A percentile compares a stretch with the other conserved stretches of the same genome.
Conservation (phyloP, 129 eudicot genomes). For the Lactuca sativa region DNA sequence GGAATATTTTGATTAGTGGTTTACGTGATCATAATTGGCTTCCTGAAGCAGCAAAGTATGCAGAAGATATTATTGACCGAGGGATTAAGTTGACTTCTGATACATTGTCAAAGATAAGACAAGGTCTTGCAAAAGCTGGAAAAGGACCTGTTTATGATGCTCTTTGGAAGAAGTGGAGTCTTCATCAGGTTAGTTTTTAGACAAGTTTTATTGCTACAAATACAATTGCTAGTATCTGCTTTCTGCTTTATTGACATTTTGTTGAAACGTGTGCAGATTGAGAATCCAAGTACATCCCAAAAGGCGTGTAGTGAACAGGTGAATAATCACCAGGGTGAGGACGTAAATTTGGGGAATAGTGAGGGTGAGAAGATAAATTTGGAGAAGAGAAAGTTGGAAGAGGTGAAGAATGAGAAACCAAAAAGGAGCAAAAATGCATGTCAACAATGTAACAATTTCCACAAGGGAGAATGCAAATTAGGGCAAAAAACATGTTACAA, state of each 20-base stretch:
- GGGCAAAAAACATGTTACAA: neutral
- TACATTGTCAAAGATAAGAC: constrained; percentile 61
- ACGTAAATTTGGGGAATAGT: too few relatives aligned
- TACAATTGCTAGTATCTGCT: too few relatives aligned
- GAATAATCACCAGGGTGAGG: neutral
- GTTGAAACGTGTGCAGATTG: neutral
- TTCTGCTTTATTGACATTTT: too few relatives aligned
- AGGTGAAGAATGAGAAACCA: neutral
- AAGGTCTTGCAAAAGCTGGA: constrained; percentile 58
- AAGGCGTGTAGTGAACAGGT: neutral
- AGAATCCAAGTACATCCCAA: neutral
- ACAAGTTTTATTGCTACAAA: too few relatives aligned
- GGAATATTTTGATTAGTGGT: constrained; percentile 63
- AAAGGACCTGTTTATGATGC: constrained; percentile 58
- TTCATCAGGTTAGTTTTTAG: constrained; percentile 25
- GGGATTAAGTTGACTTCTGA: constrained; percentile 60
- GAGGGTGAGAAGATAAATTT: too few relatives aligned
- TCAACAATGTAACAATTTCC: neutral
- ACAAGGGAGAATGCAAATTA: neutral
- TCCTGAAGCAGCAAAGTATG: constrained; percentile 90
- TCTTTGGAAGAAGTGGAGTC: constrained; percentile 69
- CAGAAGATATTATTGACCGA: constrained; percentile 75
- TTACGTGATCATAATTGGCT: constrained; percentile 59
- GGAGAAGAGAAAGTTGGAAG: neutral
- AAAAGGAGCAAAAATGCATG: neutral